Percentiles rank a stretch among this genome's conserved stretches.
Conservation (phyloP, 148 eudicot genomes). For the Cornus suecica region DNA sequence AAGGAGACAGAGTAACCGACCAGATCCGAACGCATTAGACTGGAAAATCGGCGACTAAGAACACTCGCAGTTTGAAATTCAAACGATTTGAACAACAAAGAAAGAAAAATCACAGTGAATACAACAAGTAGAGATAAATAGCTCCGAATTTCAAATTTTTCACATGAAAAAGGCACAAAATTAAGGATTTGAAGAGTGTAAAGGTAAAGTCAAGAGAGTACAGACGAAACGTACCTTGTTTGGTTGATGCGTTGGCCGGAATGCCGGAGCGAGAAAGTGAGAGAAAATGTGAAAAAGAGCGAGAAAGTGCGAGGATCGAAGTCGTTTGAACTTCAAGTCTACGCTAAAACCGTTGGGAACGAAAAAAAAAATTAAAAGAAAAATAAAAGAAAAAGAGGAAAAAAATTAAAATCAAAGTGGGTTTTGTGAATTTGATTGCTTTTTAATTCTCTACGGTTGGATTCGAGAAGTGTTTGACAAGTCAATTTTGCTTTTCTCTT, state of each 20-base stretch:
- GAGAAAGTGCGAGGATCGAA: not conserved
- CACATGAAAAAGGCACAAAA: not conserved
- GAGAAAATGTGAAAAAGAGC: not conserved
- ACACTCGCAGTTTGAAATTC: not conserved
- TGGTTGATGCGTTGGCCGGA: conserved; percentile 3
- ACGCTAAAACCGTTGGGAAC: conserved; percentile 12
- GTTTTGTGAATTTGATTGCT: not conserved
- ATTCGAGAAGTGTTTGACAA: not conserved
- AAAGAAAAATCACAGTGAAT: not conserved
- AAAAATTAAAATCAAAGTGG: not conserved
- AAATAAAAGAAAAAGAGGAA: too few species aligned
- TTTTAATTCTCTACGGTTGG: too few species aligned
- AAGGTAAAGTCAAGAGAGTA: not conserved
- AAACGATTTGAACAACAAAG: not conserved
- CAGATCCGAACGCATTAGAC: conserved; percentile 13
- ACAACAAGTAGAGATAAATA: not conserved
- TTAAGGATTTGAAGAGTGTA: not conserved
- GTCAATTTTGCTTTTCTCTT: not conserved
- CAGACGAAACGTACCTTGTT: not conserved
- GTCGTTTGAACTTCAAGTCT: conserved; percentile 21
- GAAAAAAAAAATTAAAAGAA: not conserved
- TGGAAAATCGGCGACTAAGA: not conserved
- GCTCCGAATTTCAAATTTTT: not conserved
- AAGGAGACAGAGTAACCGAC: not conserved
- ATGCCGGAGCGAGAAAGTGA: conserved; percentile 17